phyloP scores from a whole-genome alignment of 139 green algal species.

The Chlamydomonas asymmetrica region DNA sequence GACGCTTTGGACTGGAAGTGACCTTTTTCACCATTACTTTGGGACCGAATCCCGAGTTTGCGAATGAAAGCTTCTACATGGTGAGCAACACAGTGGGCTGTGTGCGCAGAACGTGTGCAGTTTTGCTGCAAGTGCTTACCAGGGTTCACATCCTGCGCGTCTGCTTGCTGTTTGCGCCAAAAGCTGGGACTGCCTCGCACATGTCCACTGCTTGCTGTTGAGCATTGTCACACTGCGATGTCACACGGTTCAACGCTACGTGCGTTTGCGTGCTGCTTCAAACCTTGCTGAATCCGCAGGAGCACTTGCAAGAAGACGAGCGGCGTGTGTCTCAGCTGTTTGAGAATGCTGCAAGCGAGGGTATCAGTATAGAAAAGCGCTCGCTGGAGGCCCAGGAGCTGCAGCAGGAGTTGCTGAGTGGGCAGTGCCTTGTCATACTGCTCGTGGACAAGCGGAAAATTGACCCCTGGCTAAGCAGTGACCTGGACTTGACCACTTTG shows the following conservation, averaged over 20 bases:
- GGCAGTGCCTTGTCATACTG: constrained; percentile 67
- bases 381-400: constrained; percentile 49
- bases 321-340: constrained; percentile 80
- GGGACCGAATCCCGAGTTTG: constrained; percentile 82
- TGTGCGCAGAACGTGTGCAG: too few species aligned
- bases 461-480: constrained; percentile 21
- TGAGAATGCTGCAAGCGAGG: constrained; percentile 37
- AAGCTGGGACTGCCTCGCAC: too few species aligned
- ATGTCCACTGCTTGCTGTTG: too few species aligned
- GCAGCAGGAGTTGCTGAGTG: constrained; percentile 35
- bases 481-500: constrained; percentile 11
- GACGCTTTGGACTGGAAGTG: constrained; percentile 64
- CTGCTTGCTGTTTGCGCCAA: too few species aligned
- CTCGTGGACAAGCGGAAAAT: constrained; percentile 85
- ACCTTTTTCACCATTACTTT: constrained; percentile 76
- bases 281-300: constrained; percentile 6
- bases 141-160: background rate
- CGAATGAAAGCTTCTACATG: constrained; percentile 86
- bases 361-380: constrained; percentile 59
- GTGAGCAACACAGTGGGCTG: constrained; percentile 27
- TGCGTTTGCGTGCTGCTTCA: too few species aligned
- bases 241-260: too few species aligned
- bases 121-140: background rate
- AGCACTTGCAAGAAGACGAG: constrained; percentile 75
- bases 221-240: too few species aligned